Evolutionary conservation across 2,329 filamentous ascomycete genomes (phyloP), one percentile per base, ranked within the genome.

Genomic region (Colletotrichum liaoningense): DNA sequence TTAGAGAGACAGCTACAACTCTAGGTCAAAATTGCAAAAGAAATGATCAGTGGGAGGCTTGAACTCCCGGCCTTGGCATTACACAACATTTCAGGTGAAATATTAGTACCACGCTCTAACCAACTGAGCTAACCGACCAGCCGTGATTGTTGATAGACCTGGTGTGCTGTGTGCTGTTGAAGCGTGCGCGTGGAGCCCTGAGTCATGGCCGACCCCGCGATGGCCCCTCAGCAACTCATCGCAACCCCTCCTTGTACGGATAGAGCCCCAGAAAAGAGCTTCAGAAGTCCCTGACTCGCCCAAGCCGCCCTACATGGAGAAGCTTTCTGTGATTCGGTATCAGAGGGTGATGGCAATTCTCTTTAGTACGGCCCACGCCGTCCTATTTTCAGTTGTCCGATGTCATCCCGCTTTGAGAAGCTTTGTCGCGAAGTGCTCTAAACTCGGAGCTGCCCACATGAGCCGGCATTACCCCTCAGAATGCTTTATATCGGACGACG

Each of bases 91-190:
- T 46, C 56, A 22, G n/a, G 22, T 71, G 28, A 66, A 26, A 63
- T 73, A 73, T 73, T 73, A 73, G 67, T 73, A 73, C 71, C 71
- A 73, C 71, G 71, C 71, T 73, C 71, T 73, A 63, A 73, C 71
- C 71, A 73, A 73, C 71, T 73, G 71, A 73, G 71, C 71, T 73
- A 73, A 73, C 71, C 71, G 71, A 73, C 71, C 71, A 19, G 22
- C 3, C 9, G 19, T 65, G 12, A 5, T 30, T 56, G 4, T 14
- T 60, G n/a, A 6, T 0, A 0, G 0, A 0, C 5, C 1, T 0
- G 11, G 11, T 1, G 1, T 35, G 9, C 11, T 35, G 3, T 12
- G 4, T 4, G 11, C 0, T 5, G 4, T 35, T 35, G 4, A 35
- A 5, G 33, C 4, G 11, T 11, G 33, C 11, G 11, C 1, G 11